A percentile compares a stretch with the other conserved stretches of the same genome.
Conservation (phyloP, 2,329 filamentous ascomycete genomes). For the Chrysoporthe austroafricana region DNA sequence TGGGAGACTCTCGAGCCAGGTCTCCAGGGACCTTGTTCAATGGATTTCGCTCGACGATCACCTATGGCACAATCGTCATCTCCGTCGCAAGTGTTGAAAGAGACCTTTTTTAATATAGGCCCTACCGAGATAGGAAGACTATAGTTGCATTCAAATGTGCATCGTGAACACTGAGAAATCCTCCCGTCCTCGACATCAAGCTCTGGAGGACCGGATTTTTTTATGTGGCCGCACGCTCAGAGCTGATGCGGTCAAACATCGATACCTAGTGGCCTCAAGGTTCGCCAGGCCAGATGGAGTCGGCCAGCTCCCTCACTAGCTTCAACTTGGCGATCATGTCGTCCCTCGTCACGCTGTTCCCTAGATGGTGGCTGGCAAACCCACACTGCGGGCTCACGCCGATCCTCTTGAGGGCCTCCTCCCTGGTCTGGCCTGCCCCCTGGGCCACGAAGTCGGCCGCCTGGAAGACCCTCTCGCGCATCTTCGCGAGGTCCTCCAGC, state of each 20-base stretch:
- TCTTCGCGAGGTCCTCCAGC: slow-evolving; percentile 58
- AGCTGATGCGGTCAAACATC: neutral
- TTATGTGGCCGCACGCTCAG: neutral
- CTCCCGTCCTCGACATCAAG: neutral
- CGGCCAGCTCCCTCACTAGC: slow-evolving; percentile 68
- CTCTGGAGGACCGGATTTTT: neutral
- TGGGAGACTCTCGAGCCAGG: neutral
- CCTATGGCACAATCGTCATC: neutral
- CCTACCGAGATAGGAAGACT: neutral
- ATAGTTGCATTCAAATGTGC: too few species aligned
- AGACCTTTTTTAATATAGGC: neutral
- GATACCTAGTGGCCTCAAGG: slow-evolving; percentile 28
- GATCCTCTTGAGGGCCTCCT: slow-evolving; percentile 66
- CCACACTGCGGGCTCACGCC: slow-evolving; percentile 73
- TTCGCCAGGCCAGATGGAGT: slow-evolving; percentile 61
- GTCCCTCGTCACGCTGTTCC: slow-evolving; percentile 67
- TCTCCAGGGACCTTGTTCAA: neutral
- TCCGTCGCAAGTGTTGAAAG: neutral
- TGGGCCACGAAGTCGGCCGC: slow-evolving; percentile 69
- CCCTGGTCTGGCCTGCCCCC: slow-evolving; percentile 63
- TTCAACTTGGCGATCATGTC: slow-evolving; percentile 74
- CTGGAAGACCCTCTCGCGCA: slow-evolving; percentile 57
- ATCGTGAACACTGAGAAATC: neutral
- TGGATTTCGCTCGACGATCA: neutral
- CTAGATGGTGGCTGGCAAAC: slow-evolving; percentile 71